A percentile compares a stretch with the other conserved stretches of the same genome.
Conservation (phyloP, 2,329 filamentous ascomycete genomes). For the Cordyceps javanica region DNA sequence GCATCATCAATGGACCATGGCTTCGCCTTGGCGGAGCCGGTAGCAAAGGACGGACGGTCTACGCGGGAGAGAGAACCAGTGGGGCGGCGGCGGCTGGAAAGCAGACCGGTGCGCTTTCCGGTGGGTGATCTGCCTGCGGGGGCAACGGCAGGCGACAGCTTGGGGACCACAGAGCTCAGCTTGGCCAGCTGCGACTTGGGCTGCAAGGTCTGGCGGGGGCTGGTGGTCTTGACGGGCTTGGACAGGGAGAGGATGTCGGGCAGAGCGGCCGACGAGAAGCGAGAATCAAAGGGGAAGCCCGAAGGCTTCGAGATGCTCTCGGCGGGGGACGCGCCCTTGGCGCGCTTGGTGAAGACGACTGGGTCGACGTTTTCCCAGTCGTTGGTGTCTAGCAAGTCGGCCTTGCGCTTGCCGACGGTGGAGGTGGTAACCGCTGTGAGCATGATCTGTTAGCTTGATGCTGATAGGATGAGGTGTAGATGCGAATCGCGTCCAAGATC, state of each 20-base stretch:
- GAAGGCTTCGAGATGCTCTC: slow-evolving; percentile 46
- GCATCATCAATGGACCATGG: slow-evolving; percentile 84
- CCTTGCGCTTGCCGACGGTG: slow-evolving; percentile 54
- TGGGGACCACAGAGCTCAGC: slow-evolving; percentile 37
- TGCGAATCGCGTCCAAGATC: neutral
- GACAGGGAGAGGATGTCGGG: slow-evolving; percentile 24
- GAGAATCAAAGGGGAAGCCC: slow-evolving; percentile 37
- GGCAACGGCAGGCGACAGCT: slow-evolving; percentile 53
- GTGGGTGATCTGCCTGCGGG: slow-evolving; percentile 75
- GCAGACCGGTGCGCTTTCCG: slow-evolving; percentile 60
- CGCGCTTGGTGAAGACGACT: slow-evolving; percentile 49
- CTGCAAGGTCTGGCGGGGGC: slow-evolving; percentile 40
- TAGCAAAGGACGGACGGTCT: slow-evolving; percentile 59
- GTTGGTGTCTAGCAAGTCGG: slow-evolving; percentile 41
- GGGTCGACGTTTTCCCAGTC: slow-evolving; percentile 60
- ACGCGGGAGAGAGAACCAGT: slow-evolving; percentile 61
- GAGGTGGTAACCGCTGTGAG: slow-evolving; percentile 34
- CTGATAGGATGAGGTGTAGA: neutral
- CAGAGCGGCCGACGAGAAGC: slow-evolving; percentile 18
- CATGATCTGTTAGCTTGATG: slow-evolving; percentile 2
- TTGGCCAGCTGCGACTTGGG: slow-evolving; percentile 47
- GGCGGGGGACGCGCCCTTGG: slow-evolving; percentile 42
- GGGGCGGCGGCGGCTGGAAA: slow-evolving; percentile 61
- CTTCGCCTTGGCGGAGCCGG: slow-evolving; percentile 38
- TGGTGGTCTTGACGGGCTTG: slow-evolving; percentile 27